Evolutionary conservation across 352 stramenopile species (phyloP).

Genomic region (Phytophthora rubi): DNA sequence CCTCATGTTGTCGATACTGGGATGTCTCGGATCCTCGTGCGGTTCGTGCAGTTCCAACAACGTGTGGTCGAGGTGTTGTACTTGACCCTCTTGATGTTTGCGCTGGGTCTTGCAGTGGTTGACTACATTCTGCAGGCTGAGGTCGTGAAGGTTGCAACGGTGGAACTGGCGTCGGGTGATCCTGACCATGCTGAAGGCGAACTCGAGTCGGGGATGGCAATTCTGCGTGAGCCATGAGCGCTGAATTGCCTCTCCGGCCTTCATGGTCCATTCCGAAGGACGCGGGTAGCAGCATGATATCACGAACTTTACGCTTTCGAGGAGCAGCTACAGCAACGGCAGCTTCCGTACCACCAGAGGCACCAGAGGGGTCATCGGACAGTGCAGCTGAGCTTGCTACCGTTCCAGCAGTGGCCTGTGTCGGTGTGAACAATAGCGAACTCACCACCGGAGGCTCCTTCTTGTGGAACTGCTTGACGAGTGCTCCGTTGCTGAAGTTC

Average conservation of each 20-base stretch:
- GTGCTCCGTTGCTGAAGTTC: conserved; percentile 90
- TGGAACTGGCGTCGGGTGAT: conserved; percentile 28
- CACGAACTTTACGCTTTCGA: conserved; percentile 55
- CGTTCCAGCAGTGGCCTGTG: conserved; percentile 25
- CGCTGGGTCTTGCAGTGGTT: conserved; percentile 9
- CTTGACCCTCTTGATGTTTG: conserved; percentile 16
- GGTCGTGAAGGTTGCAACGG: neutral
- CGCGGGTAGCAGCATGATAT: conserved; percentile 69
- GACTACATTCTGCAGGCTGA: conserved; percentile 7
- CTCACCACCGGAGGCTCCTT: conserved; percentile 40
- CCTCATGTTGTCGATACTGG: conserved; percentile 74
- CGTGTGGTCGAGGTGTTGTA: conserved; percentile 13
- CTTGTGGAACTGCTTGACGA: conserved; percentile 88
- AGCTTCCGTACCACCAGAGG: conserved; percentile 10
- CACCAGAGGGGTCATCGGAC: conserved; percentile 12
- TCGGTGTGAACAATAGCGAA: conserved; percentile 35
- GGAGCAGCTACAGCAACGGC: conserved; percentile 8
- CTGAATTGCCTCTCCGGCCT: conserved; percentile 43
- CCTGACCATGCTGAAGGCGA: conserved; percentile 33
- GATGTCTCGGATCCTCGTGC: conserved; percentile 30
- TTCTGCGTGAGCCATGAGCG: conserved; percentile 43
- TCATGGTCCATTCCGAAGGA: conserved; percentile 70
- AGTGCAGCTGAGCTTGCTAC: conserved; percentile 26
- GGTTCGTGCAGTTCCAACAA: conserved; percentile 2
- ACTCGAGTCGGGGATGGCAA: conserved; percentile 60